phyloP scores from a whole-genome alignment of 768 basidiomycete genomes.

The Artomyces pyxidatus region DNA sequence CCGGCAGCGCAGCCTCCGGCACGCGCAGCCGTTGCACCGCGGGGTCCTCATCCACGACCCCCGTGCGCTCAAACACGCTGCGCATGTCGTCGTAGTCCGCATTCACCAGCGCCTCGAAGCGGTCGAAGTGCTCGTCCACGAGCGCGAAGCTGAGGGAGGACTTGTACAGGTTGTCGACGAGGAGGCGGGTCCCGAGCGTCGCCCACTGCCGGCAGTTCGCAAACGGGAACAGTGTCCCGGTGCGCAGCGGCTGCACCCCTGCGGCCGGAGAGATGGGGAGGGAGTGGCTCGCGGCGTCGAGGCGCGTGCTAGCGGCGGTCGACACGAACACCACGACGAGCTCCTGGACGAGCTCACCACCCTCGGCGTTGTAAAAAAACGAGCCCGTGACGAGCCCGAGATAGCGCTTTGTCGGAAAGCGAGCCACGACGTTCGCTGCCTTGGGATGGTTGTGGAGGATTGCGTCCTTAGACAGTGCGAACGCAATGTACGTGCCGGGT shows the following conservation, averaged over 20 bases:
- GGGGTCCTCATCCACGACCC: conserved; percentile 2
- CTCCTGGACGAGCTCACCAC: conserved; percentile 11
- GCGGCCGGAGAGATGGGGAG: neutral
- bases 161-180: conserved; percentile 11
- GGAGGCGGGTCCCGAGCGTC: conserved; percentile 18
- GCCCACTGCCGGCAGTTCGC: conserved; percentile 19
- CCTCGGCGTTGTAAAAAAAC: conserved; percentile 6
- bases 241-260: conserved; percentile 8
- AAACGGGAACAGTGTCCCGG: conserved; percentile 20
- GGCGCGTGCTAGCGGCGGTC: conserved; percentile 1
- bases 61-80: neutral
- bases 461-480: conserved; percentile 14
- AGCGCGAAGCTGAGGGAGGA: conserved; percentile 19
- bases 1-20: conserved; percentile 14
- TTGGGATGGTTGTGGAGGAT: conserved; percentile 5
- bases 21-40: conserved; percentile 8
- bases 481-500: conserved; percentile 14
- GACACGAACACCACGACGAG: conserved; percentile 18
- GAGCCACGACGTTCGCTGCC: conserved; percentile 1
- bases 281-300: neutral
- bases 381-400: conserved; percentile 19
- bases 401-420: conserved; percentile 14
- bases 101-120: conserved; percentile 14
- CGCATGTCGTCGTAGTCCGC: conserved; percentile 1
- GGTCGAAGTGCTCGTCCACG: conserved; percentile 16